Evolutionary conservation across 176 grass and related monocot genomes (phyloP), one percentile per base, ranked within the genome.

Genomic region (Hyparrhenia diplandra): DNA sequence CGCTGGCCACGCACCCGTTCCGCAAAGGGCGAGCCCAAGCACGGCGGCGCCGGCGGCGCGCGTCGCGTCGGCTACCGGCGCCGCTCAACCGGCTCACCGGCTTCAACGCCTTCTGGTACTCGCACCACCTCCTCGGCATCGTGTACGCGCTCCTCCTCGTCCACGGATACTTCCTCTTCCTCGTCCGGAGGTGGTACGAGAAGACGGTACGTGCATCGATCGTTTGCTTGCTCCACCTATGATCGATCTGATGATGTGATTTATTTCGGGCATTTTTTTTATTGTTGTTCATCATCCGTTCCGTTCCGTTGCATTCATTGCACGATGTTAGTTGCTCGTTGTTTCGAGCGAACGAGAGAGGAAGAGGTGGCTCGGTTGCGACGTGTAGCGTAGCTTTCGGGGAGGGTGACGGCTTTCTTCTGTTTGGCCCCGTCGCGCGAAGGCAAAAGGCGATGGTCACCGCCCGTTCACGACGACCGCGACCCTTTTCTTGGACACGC

Each of bases 91-190:
- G 92, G 1, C 92, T 99, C 21, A 81, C 90, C 10, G 96, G 96
- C 0, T 99, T 99, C 96, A 99, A 99, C 74, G 92, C 92, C 37
- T 99, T 95, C 78, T 99, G 96, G 96, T 99, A 99, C 84, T 99
- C 96, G 14, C 96, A 99, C 84, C 96, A 99, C 80, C 92, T 99
- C 5, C 92, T 95, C 4, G 88, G 49, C 25, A 65, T 95, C 80
- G 96, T 91, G 36, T 98, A 95, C 71, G 86, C 54, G 5, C 85
- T 98, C 32, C 90, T 99, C 3, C 49, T 99, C 28, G 79, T 78
- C 13, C 96, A 99, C 75, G 90, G 96, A 17, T 91, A 91, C 85
- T 99, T 87, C 92, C 84, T 99, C 84, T 99, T 91, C 83, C 88
- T 99, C 61, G 92, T 95, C 28, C 85, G 36, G 7, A 62, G 71